Evolutionary conservation across 2,329 filamentous ascomycete genomes (phyloP), one percentile per base, ranked within the genome.

Genomic region (Fusarium sp.): DNA sequence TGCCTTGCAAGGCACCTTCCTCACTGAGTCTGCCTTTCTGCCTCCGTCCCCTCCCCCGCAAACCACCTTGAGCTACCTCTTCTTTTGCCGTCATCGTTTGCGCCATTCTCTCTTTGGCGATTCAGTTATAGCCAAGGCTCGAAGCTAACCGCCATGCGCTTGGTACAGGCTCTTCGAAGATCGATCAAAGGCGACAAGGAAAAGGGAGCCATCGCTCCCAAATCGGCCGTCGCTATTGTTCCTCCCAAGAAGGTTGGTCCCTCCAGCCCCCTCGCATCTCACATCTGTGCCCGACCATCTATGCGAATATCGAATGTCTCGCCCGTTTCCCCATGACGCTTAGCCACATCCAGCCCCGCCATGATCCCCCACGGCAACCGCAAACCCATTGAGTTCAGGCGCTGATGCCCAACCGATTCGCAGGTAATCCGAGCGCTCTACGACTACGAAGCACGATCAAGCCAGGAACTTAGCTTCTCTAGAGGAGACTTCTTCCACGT

Each of bases 401-500:
- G 69, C 77, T 79, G 67, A 79, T 70, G 58, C 69, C 56, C 39
- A 66, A 62, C 39, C 43, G 27, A 39, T 57, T 39, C 68, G 31
- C 63, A 98, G 95, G 95, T 99, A 71, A 99, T 99, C 83, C 95
- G 96, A 87, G 97, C 97, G 33, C 92, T 98, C 68, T 98, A 97
- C 88, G 94, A 97, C 83, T 97, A 97, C 85, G 90, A 93, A 80
- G 94, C 95, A 69, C 90, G 93, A 80, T 91, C 91, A 69, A 85
- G 85, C 63, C 93, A 96, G 82, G 92, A 98, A 86, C 88, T 99
- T 79, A 93, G 93, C 82, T 99, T 99, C 85, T 95, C 92, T 76
- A 94, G 95, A 82, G 97, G 97, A 80, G 97, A 99, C 83, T 99
- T 98, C 84, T 97, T 99, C 83, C 96, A 98, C 86, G 97, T 99